A percentile compares a stretch with the other conserved stretches of the same genome.
Evolutionary conservation across 2,329 filamentous ascomycete species (phyloP).

Genomic region (Colletotrichum theobromicola): DNA sequence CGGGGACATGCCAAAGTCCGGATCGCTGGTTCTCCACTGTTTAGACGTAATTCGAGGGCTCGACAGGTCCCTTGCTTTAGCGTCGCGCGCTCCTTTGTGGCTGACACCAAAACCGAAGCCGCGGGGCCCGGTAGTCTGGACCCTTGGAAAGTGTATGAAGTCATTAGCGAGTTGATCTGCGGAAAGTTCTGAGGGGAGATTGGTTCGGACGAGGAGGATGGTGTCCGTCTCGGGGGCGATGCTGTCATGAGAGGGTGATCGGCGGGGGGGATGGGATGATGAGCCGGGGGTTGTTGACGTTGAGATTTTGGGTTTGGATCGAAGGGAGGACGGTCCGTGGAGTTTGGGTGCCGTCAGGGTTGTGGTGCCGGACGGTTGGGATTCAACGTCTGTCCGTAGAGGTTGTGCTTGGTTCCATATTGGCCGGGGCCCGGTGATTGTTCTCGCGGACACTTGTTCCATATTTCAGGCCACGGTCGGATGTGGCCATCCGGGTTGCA

Average conservation of each 20-base stretch:
- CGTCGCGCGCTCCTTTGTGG: background rate
- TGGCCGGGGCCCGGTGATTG: no score
- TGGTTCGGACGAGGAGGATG: background rate
- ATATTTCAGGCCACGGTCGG: background rate
- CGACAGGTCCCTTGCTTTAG: background rate
- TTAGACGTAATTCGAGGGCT: background rate
- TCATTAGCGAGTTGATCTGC: background rate
- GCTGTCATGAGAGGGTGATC: background rate
- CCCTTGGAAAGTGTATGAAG: background rate
- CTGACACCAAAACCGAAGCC: background rate
- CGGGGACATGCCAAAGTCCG: constrained; percentile 18
- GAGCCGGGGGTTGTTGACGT: background rate
- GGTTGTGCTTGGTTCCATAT: background rate
- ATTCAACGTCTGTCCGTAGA: background rate
- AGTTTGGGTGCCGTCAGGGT: background rate
- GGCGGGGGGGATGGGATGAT: background rate
- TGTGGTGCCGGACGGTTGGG: background rate
- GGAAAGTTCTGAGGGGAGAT: no score
- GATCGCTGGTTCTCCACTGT: background rate
- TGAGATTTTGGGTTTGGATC: background rate
- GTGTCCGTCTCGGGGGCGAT: background rate
- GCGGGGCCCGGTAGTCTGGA: background rate
- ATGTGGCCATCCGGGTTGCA: no score
- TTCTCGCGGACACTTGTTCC: background rate
- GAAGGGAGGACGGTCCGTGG: background rate